Evolutionary conservation across 116 monocot species (phyloP).

Genomic region (Dioscorea cayenensis): DNA sequence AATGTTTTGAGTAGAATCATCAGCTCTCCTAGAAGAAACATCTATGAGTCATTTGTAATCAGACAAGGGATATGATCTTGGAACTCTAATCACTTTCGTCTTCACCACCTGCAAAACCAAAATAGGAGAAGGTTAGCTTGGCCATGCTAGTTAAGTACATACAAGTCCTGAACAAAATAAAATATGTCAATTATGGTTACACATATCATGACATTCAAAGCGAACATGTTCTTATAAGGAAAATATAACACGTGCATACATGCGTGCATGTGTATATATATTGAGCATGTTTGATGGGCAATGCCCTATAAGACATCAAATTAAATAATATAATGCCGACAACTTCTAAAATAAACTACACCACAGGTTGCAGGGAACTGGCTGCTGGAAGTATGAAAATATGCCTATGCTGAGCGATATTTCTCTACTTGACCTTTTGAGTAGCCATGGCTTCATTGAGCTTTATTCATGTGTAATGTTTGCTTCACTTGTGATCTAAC

Average conservation of each 20-base stretch:
- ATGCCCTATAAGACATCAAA: no score
- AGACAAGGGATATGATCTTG: background rate
- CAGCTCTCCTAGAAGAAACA: background rate
- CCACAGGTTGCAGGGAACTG: no score
- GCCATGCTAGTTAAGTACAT: background rate
- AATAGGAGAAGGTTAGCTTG: background rate
- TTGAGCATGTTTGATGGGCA: no score
- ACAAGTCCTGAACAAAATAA: background rate
- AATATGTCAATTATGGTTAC: background rate
- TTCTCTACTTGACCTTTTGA: no score
- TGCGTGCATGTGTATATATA: no score
- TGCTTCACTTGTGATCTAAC: no score
- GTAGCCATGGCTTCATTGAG: no score
- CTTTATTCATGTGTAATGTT: no score
- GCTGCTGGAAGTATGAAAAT: no score
- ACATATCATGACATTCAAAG: background rate
- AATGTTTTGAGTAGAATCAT: background rate
- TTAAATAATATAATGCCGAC: no score
- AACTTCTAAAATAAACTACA: no score
- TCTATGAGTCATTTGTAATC: background rate
- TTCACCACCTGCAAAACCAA: background rate
- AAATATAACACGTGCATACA: background rate
- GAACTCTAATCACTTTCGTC: constrained; percentile 3
- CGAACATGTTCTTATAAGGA: background rate
- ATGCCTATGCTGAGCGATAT: no score